Evolutionary conservation across 805 yeast genomes (phyloP).

Genomic region (Ogataea allantospora): DNA sequence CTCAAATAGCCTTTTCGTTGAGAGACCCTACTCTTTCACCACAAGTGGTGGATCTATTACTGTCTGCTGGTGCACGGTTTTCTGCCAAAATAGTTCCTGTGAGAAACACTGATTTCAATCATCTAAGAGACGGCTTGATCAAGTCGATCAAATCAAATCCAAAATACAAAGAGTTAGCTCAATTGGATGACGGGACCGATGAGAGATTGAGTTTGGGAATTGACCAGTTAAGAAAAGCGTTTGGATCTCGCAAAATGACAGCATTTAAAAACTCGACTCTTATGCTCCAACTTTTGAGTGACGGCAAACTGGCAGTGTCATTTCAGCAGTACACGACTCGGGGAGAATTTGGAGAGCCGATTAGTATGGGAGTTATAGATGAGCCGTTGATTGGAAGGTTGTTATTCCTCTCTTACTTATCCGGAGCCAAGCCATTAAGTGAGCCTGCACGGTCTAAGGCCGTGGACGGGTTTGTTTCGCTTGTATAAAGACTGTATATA

Average conservation of each 20-base stretch:
- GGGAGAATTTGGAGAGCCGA: conserved; percentile 24
- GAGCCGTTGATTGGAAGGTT: conserved; percentile 63
- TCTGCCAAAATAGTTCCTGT: conserved; percentile 79
- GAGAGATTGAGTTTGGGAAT: conserved; percentile 45
- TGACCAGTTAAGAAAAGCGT: conserved; percentile 60
- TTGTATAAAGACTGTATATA: conserved; percentile 9
- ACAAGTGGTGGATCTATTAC: conserved; percentile 52
- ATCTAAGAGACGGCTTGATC: conserved; percentile 83
- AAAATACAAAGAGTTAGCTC: conserved; percentile 46
- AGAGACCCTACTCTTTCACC: conserved; percentile 52
- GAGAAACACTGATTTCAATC: conserved; percentile 88
- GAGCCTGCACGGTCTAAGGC: conserved; percentile 31
- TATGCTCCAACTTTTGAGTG: conserved; percentile 49
- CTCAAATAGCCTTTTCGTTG: conserved; percentile 42
- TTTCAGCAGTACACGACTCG: conserved; percentile 42
- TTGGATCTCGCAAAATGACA: conserved; percentile 59
- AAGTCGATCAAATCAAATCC: conserved; percentile 74
- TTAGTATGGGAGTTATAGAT: conserved; percentile 55
- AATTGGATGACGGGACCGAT: conserved; percentile 41
- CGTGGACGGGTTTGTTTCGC: conserved; percentile 19
- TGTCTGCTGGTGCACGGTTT: conserved; percentile 60
- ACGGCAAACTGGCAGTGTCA: conserved; percentile 47
- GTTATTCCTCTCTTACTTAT: conserved; percentile 73
- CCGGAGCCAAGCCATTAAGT: conserved; percentile 66
- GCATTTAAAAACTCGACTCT: conserved; percentile 75